Conservation (phyloP, 2,329 filamentous ascomycete genomes). For the Podosphaera aphanis region DNA sequence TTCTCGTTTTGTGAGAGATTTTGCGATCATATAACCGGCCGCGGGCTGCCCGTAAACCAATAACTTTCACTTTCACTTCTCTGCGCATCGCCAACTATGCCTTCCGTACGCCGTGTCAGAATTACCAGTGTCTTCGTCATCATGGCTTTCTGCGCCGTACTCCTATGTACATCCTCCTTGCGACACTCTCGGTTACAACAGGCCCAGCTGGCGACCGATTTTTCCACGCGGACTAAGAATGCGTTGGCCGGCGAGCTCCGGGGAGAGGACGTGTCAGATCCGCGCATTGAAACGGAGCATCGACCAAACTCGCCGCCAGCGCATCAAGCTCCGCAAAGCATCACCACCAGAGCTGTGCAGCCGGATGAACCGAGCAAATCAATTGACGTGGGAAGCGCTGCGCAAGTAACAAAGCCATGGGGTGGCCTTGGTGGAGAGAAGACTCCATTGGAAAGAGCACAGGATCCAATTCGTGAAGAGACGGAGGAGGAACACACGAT, state of each 20-base stretch:
- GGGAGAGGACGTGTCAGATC: not conserved
- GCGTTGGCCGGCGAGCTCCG: conserved; percentile 20
- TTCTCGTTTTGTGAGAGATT: no score
- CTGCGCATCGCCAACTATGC: conserved; percentile 24
- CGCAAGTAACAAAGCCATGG: conserved; percentile 12
- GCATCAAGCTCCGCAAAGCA: conserved; percentile 43
- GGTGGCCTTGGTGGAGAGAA: conserved; percentile 28
- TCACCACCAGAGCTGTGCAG: conserved; percentile 41
- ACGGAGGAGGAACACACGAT: conserved; percentile 37
- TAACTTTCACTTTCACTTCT: no score
- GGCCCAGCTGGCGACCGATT: conserved; percentile 27
- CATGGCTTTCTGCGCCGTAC: conserved; percentile 37
- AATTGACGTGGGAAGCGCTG: conserved; percentile 21
- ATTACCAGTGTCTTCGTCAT: conserved; percentile 40
- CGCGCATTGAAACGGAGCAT: conserved; percentile 23
- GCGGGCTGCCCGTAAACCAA: no score
- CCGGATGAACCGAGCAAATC: conserved; percentile 34
- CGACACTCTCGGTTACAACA: conserved; percentile 21
- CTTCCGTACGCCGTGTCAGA: conserved; percentile 45
- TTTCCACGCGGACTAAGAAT: conserved; percentile 35
- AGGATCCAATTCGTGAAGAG: conserved; percentile 20
- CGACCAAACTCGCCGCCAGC: conserved; percentile 32
- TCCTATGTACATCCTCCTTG: conserved; percentile 49
- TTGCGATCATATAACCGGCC: no score
- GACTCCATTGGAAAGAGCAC: conserved; percentile 15